A percentile compares a stretch with the other conserved stretches of the same genome.
These are phyloP conservation scores for Tricholoma hemisulphureum DNA, from an alignment of 768 basidiomycete genomes.

Conservation along the genomic window DNA sequence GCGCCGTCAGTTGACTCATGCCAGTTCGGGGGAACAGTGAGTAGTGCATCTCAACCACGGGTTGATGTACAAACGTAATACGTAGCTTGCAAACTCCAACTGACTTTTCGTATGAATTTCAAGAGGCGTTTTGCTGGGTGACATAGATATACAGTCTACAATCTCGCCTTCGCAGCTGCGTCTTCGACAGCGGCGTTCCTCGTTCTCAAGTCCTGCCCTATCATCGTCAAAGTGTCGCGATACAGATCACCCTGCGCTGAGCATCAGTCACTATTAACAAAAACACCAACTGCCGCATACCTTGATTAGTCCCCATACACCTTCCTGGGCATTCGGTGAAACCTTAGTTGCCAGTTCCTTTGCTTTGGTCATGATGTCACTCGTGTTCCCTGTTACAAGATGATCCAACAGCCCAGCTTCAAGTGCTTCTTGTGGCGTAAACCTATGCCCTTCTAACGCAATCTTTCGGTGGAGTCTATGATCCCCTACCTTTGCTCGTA, in stretches of 20 bases:
- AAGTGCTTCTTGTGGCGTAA: constrained; percentile 69
- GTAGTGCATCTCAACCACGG: too few species aligned
- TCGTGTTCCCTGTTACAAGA: constrained; percentile 59
- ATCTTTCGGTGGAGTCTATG: constrained; percentile 64
- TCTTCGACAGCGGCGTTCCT: constrained; percentile 43
- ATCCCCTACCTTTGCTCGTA: constrained; percentile 64
- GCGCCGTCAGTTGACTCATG: too few species aligned
- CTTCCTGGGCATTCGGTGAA: constrained; percentile 48
- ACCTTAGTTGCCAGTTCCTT: constrained; percentile 57
- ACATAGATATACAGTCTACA: constrained; percentile 25
- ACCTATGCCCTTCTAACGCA: constrained; percentile 77
- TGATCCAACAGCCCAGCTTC: constrained; percentile 68
- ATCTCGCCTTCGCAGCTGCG: constrained; percentile 46
- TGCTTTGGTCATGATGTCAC: constrained; percentile 60
- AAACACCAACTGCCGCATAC: constrained; percentile 28
- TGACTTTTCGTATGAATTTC: too few species aligned
- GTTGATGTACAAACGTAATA: too few species aligned
- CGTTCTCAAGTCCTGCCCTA: constrained; percentile 37
- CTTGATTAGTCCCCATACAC: constrained; percentile 77
- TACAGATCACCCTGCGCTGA: constrained; percentile 52
- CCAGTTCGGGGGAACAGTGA: too few species aligned
- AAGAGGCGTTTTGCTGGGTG: too few species aligned
- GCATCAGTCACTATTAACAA: constrained; percentile 8
- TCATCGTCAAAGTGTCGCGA: constrained; percentile 47
- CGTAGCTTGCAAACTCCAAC: too few species aligned